Evolutionary conservation across 176 grass and related monocot species (phyloP).

Genomic region (Phragmites australis): DNA sequence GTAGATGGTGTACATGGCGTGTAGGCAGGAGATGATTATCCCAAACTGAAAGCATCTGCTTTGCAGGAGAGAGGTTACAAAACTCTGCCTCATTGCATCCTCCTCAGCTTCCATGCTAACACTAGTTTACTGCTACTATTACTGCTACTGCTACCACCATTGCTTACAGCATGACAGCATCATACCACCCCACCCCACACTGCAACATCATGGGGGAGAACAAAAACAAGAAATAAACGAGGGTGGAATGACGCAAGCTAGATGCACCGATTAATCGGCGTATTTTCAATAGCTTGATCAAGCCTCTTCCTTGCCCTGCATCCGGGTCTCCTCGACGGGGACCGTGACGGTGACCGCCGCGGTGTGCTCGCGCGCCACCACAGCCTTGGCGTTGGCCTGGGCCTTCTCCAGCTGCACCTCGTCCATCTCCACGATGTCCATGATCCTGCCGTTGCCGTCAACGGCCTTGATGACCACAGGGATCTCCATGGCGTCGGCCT

Average conservation of each 20-base stretch:
- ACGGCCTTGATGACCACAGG: constrained; percentile 65
- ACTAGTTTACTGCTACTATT: constrained; percentile 7
- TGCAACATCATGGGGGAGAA: constrained; percentile 17
- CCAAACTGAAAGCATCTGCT: constrained; percentile 23
- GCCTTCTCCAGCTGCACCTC: constrained; percentile 78
- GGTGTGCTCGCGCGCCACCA: constrained; percentile 23
- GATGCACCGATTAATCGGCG: constrained; percentile 19
- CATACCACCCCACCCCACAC: background rate
- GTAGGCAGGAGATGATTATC: background rate
- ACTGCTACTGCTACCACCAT: constrained; percentile 9
- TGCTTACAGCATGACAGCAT: background rate
- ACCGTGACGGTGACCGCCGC: constrained; percentile 40
- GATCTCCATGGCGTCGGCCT: constrained; percentile 53
- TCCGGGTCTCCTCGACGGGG: constrained; percentile 39
- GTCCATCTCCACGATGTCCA: constrained; percentile 70
- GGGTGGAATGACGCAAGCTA: background rate
- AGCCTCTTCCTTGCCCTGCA: constrained; percentile 55
- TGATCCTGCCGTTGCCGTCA: constrained; percentile 57
- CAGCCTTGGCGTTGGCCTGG: constrained; percentile 56
- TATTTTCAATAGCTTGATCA: background rate
- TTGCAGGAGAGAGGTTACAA: constrained; percentile 45
- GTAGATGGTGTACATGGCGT: constrained; percentile 14
- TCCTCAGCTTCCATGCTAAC: constrained; percentile 24
- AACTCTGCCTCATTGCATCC: constrained; percentile 41
- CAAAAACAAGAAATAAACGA: background rate